Evolutionary conservation across 2,329 filamentous ascomycete species (phyloP), one percentile per base, ranked within the genome.

Genomic region (Xylaria sp.): DNA sequence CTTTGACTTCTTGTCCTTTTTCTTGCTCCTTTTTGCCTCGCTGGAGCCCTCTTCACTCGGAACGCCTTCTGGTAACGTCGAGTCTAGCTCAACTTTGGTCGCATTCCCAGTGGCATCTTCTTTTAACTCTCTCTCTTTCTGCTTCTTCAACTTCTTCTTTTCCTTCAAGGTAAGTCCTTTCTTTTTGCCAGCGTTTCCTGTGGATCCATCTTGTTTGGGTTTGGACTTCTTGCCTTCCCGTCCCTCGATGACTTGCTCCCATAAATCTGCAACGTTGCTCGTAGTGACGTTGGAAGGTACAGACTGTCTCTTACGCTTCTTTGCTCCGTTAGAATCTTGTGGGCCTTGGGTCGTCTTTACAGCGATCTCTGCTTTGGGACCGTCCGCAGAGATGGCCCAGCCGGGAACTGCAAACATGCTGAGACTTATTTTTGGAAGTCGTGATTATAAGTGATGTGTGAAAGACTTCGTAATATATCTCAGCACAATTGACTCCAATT

Each of bases 371-470:
- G 88, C 81, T 80, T 93, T 93, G 71, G 97, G 87, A 60, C 83
- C 83, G 72, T 89, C 87, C 69, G 90, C 86, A 64, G 93, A 89
- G 41, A 97, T 85, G 45, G 93, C 93, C 94, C 95, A 97, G 73
- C 96, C 96, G 76, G 93, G 92, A 34, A 98, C 94, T 10, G 94
- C 91, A 23, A 71, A 61, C 60, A 63, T 72, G 43, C 28, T 18
- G 30, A 65, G 32, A 46, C 9, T 67, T 52, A 4, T 25, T n/a
- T 39, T 48, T 5, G 39, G n/a, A 15, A 36, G 20, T 58, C 9
- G 15, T 20, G 20, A 25, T 23, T 48, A 8, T 7, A 32, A 28
- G 18, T 23, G 23, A 36, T 28, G 39, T 1, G 10, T 48, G 45
- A 41, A 10, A 39, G 5, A 13, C n/a, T 8, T 30, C 18, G 45